Conservation (phyloP, 768 basidiomycete species). For the Lactarius hatsudake region DNA sequence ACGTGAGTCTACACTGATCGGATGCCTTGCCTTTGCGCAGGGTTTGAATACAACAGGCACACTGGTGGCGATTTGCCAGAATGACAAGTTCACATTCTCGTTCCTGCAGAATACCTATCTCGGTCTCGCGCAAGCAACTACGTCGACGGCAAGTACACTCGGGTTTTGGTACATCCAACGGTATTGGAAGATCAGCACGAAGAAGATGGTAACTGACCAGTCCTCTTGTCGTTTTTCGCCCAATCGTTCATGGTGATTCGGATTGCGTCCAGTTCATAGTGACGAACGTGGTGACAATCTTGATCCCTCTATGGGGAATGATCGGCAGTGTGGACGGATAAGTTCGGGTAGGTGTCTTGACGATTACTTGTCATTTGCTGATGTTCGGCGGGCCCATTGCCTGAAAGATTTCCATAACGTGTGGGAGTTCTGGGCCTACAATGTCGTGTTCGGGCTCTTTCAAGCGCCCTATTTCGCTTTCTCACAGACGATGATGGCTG, state of each 20-base stretch:
- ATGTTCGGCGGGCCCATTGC: background rate
- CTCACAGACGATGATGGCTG: constrained; percentile 86
- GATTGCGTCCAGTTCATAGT: constrained; percentile 55
- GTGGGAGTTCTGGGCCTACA: constrained; percentile 90
- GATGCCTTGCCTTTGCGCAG: constrained; percentile 36
- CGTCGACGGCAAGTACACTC: constrained; percentile 64
- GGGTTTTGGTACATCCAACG: constrained; percentile 83
- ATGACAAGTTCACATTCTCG: constrained; percentile 75
- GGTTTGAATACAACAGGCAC: constrained; percentile 82
- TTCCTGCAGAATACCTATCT: constrained; percentile 80
- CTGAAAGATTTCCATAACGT: constrained; percentile 68
- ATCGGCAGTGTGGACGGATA: constrained; percentile 78
- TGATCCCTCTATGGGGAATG: constrained; percentile 86
- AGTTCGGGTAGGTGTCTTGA: constrained; percentile 52
- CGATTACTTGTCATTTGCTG: background rate
- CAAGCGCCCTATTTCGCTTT: constrained; percentile 88
- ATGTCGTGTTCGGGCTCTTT: constrained; percentile 76
- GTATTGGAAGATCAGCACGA: constrained; percentile 75
- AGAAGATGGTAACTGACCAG: constrained; percentile 57
- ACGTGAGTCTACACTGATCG: background rate
- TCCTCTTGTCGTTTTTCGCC: constrained; percentile 14
- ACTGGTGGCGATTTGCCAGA: constrained; percentile 72
- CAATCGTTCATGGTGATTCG: background rate
- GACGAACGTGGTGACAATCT: constrained; percentile 70
- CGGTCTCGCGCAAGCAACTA: constrained; percentile 70